phyloP scores from a whole-genome alignment of 805 yeast species.

The Saccharomycopsis sp. region DNA sequence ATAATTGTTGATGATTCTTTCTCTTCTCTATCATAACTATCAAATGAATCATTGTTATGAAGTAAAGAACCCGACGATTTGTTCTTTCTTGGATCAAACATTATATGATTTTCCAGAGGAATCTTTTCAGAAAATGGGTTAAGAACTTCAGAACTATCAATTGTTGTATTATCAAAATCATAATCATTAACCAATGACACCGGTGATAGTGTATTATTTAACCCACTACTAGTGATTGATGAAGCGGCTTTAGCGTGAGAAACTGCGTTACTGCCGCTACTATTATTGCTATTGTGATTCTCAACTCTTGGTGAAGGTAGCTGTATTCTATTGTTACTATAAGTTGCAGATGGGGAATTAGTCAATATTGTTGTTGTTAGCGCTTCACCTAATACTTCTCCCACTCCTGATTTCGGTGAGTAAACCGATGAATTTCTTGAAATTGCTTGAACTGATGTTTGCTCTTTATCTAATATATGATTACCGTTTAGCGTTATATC shows the following conservation, averaged over 20 bases:
- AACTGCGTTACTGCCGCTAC: not conserved
- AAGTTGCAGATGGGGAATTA: slow-evolving; percentile 19
- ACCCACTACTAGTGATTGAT: not conserved
- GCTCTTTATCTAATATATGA: too few species aligned
- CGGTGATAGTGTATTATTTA: slow-evolving; percentile 15
- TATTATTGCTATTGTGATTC: not conserved
- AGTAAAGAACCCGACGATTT: slow-evolving; percentile 8
- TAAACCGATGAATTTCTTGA: slow-evolving; percentile 15
- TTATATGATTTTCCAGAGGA: not conserved
- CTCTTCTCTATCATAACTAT: not conserved
- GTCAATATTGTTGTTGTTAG: slow-evolving; percentile 2
- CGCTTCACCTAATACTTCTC: not conserved
- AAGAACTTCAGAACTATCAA: not conserved
- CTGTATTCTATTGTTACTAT: slow-evolving; percentile 18
- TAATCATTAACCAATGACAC: slow-evolving; percentile 10
- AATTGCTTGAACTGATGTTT: not conserved
- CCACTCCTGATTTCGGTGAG: slow-evolving; percentile 15
- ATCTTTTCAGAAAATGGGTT: slow-evolving; percentile 15
- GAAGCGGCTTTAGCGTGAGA: slow-evolving; percentile 1
- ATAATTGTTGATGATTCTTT: not conserved
- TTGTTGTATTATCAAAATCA: not conserved
- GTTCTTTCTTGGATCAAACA: slow-evolving; percentile 7
- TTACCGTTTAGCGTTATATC: too few species aligned
- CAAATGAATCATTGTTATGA: not conserved
- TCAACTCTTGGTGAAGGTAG: slow-evolving; percentile 18